Base-by-base conservation (phyloP, 2,329 filamentous ascomycete species). In the Fusarium xylarioides region DNA sequence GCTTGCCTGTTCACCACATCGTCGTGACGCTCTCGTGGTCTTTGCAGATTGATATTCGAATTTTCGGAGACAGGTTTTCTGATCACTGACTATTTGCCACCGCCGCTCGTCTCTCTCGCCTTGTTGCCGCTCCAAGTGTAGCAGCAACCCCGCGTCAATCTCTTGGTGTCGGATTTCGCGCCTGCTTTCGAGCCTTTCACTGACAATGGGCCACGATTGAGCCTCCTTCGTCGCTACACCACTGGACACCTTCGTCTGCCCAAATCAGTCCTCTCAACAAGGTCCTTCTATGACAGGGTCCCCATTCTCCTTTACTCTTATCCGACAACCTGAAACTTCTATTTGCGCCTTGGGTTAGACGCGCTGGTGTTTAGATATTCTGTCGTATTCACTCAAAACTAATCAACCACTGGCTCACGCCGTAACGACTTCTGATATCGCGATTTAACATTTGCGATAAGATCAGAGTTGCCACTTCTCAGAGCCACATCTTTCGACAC, bases 321-420 rank as follows among this genome's bases (percentile, higher is more conserved):
- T 61, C 70, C 71, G 63, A 70, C 68, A 67, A 65, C 65, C 75
- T 76, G 68, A 78, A 68, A 73, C 63, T 75, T 77, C 71, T 75
- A 47, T 79, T 81, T 78, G 76, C 77, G 77, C 77, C 78, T 77
- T 79, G 79, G 79, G 75, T 81, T 83, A 83, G 81, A 83, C 80
- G 80, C 79, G 76, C 79, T 78, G 81, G 78, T 77, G 67, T 81
- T 82, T 83, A 83, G 82, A 83, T 79, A 78, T 76, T 69, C 68
- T 74, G 52, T 63, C 57, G 57, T 66, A 68, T 63, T 64, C 58
- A 46, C 53, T 61, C 66, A 74, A 75, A 73, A 74, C 72, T 79
- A 74, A 76, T 79, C 73, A 74, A 64, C 69, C 73, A 71, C 59
- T 65, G 71, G 68, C 66, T 74, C 71, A 66, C 60, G 57, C 66